These are phyloP conservation scores for Cucumis variabilis DNA, from an alignment of 331 rosid genomes.

Conservation along the genomic window DNA sequence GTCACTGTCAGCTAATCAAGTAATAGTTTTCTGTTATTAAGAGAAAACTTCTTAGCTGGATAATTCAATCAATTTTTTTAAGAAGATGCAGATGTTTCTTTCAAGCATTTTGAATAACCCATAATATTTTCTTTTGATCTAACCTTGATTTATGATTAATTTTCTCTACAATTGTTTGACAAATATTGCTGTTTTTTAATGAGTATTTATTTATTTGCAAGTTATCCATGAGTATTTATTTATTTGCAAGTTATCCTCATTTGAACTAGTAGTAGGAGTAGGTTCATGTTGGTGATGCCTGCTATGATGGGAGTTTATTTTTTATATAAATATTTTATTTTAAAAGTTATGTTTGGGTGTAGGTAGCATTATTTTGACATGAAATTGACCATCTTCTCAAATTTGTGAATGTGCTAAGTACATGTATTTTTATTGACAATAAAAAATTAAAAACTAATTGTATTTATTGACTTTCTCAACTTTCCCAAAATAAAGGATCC, in stretches of 20 bases:
- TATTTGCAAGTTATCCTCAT: background rate
- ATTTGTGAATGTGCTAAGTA: background rate
- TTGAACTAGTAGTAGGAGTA: background rate
- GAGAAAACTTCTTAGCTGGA: background rate
- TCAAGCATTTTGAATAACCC: background rate
- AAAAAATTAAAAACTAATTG: background rate
- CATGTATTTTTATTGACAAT: background rate
- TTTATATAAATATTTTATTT: background rate
- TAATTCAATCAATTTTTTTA: background rate
- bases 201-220: background rate
- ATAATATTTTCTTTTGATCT: background rate
- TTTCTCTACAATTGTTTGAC: background rate
- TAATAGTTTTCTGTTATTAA: background rate
- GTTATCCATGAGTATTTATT: too few relatives aligned
- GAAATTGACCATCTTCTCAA: background rate
- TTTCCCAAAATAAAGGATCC: constrained; percentile 43
- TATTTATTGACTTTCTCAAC: constrained; percentile 18
- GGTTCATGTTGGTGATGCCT: background rate
- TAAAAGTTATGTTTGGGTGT: background rate
- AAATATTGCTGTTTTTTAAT: background rate
- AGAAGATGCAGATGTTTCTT: constrained; percentile 23
- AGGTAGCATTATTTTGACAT: constrained; percentile 2
- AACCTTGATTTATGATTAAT: background rate
- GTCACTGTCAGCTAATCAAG: constrained; percentile 5
- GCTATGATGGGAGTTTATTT: background rate